phyloP scores from a whole-genome alignment of 2,329 filamentous ascomycete species.

The Hymenoscyphus fraxineus region DNA sequence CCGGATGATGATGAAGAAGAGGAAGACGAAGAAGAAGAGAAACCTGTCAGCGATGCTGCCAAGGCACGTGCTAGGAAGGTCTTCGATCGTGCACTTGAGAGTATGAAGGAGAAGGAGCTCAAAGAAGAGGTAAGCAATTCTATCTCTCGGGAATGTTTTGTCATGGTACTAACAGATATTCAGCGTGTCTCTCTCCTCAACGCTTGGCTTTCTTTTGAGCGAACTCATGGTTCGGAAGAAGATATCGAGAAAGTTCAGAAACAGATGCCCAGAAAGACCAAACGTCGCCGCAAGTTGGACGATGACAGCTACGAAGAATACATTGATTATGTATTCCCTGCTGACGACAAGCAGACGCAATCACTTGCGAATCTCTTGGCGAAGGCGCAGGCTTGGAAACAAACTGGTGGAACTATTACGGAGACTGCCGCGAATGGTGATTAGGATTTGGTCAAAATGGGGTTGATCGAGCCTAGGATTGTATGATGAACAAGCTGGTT shows the following conservation, averaged over 20 bases:
- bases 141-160: neutral
- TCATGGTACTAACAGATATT: constrained; percentile 33
- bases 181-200: constrained; percentile 83
- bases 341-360: constrained; percentile 82
- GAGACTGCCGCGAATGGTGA: constrained; percentile 21
- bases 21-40: constrained; percentile 53
- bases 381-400: constrained; percentile 72
- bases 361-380: constrained; percentile 81
- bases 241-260: constrained; percentile 81
- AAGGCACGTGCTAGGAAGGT: constrained; percentile 77
- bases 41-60: constrained; percentile 73
- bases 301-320: constrained; percentile 96
- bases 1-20: constrained; percentile 68
- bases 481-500: neutral
- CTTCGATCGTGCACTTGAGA: constrained; percentile 80
- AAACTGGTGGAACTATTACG: constrained; percentile 33
- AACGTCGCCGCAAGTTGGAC: constrained; percentile 86
- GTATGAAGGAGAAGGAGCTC: constrained; percentile 84
- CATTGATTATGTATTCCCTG: constrained; percentile 94
- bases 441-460: constrained; percentile 1
- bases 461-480: neutral
- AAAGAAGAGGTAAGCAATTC: constrained; percentile 66
- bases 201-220: constrained; percentile 90
- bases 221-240: constrained; percentile 69
- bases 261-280: constrained; percentile 90